phyloP scores from a whole-genome alignment of 371 early-diverging fungal species.

The Syncephalastrum sp. region DNA sequence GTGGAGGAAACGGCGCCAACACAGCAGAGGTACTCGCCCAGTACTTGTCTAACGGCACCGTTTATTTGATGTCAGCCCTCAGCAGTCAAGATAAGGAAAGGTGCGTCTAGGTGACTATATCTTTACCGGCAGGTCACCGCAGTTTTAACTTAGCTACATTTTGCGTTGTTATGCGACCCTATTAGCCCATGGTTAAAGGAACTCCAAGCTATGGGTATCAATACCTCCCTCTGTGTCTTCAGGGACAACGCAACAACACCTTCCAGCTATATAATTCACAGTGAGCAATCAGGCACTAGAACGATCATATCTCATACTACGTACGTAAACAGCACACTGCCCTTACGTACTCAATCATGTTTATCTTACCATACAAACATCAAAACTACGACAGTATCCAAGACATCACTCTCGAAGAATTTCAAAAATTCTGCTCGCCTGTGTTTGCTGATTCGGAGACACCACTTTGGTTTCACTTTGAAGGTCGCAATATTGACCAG shows the following conservation, averaged over 20 bases:
- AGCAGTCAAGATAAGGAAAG: conserved; percentile 34
- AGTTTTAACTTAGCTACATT: not conserved
- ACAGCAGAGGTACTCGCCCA: conserved; percentile 57
- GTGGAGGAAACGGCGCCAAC: conserved; percentile 73
- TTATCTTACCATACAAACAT: too few species aligned
- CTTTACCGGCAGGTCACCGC: too few species aligned
- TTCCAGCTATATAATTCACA: conserved; percentile 65
- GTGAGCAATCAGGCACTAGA: conserved; percentile 45
- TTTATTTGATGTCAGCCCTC: conserved; percentile 51
- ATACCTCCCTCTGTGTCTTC: conserved; percentile 34
- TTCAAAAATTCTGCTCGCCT: not conserved
- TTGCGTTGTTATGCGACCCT: too few species aligned
- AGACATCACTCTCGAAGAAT: not conserved
- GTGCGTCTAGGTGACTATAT: conserved; percentile 25
- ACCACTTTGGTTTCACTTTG: conserved; percentile 61
- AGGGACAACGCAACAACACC: conserved; percentile 41
- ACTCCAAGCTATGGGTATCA: conserved; percentile 39
- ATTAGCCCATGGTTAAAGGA: conserved; percentile 23
- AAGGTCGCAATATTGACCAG: conserved; percentile 61
- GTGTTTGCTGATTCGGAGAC: not conserved
- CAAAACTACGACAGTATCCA: too few species aligned
- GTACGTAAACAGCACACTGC: conserved; percentile 12
- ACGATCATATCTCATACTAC: conserved; percentile 65
- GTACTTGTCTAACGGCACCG: conserved; percentile 33
- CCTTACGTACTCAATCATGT: not conserved